Percentiles rank a stretch among this genome's conserved stretches.
Conservation (phyloP, 1,284 basidiomycete genomes). For the Ceratobasidium papillatum region DNA sequence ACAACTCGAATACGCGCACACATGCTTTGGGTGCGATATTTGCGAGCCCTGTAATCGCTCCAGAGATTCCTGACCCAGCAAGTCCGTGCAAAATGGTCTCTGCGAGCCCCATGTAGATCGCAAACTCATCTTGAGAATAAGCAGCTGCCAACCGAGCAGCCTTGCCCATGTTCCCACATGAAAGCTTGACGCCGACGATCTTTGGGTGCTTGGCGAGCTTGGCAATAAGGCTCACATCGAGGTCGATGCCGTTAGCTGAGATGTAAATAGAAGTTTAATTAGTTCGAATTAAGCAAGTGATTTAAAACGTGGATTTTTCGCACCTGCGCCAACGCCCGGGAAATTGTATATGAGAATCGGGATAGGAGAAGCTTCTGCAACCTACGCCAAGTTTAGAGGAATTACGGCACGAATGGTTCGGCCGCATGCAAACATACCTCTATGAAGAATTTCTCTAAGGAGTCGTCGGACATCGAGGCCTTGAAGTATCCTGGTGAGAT, state of each 20-base stretch:
- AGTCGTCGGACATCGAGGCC: constrained; percentile 58
- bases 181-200: constrained; percentile 46
- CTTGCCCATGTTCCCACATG: constrained; percentile 44
- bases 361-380: constrained; percentile 44
- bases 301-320: not conserved
- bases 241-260: constrained; percentile 43
- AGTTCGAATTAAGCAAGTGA: not conserved
- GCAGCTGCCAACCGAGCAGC: constrained; percentile 22
- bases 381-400: not conserved
- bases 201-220: constrained; percentile 45
- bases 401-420: not conserved
- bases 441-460: constrained; percentile 70
- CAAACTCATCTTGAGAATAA: constrained; percentile 43
- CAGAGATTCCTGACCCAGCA: constrained; percentile 44
- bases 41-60: constrained; percentile 52
- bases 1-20: constrained; percentile 49
- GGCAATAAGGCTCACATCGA: constrained; percentile 43
- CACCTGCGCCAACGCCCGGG: constrained; percentile 45
- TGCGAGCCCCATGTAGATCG: constrained; percentile 45
- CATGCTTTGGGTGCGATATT: constrained; percentile 50
- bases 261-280: not conserved
- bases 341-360: constrained; percentile 47
- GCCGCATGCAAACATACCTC: constrained; percentile 56
- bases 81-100: constrained; percentile 45
- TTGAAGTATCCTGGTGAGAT: constrained; percentile 45